Percentiles rank a stretch among this genome's conserved stretches.
Conservation (phyloP, 73 alveolate species). For the Paramecium caudatum region DNA sequence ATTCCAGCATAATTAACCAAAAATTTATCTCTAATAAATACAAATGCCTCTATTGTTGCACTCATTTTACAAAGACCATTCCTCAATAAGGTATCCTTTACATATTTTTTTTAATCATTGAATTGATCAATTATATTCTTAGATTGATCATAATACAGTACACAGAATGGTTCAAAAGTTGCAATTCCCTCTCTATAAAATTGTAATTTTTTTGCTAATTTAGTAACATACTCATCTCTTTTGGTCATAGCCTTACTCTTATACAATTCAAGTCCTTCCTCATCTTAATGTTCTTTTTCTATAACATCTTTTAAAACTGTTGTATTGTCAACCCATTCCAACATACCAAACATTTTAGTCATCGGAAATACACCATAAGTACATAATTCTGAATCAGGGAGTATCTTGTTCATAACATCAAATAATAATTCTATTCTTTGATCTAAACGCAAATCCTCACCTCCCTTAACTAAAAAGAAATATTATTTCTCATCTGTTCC, state of each 20-base stretch:
- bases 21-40: constrained; percentile 90
- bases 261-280: constrained; percentile 78
- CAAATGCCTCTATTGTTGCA: constrained; percentile 93
- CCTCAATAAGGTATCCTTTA: constrained; percentile 94
- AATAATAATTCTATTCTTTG: constrained; percentile 96
- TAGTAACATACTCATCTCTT: constrained; percentile 42
- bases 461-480: constrained; percentile 95
- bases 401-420: constrained; percentile 94
- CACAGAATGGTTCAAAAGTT: not conserved
- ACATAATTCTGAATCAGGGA: constrained; percentile 85
- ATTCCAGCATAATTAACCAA: constrained; percentile 93
- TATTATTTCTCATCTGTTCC: constrained; percentile 98
- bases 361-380: constrained; percentile 97
- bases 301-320: constrained; percentile 91
- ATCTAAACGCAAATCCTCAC: constrained; percentile 98
- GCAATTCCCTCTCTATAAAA: constrained; percentile 1
- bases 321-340: constrained; percentile 99
- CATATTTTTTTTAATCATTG: constrained; percentile 87
- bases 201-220: constrained; percentile 63
- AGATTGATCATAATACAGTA: constrained; percentile 54
- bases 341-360: constrained; percentile 95
- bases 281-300: constrained; percentile 87
- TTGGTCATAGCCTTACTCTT: constrained; percentile 64
- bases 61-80: constrained; percentile 90
- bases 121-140: constrained; percentile 88